Conservation (phyloP, 2,329 filamentous ascomycete genomes). For the Alternaria ventricosa region DNA sequence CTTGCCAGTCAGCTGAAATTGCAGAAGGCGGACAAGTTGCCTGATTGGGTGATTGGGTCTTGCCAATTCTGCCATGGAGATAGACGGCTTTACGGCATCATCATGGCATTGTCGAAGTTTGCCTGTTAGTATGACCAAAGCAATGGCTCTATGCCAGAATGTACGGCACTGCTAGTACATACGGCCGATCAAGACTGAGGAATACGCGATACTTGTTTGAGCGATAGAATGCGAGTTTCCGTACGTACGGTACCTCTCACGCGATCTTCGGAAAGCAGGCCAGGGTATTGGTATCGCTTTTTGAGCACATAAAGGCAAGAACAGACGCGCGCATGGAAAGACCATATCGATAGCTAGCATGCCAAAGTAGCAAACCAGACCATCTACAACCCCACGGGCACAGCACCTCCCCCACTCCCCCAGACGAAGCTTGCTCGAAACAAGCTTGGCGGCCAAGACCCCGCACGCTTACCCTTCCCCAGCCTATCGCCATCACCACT, state of each 20-base stretch:
- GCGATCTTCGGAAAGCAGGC: background rate
- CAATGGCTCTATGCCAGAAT: background rate
- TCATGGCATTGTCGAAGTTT: background rate
- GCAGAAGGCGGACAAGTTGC: background rate
- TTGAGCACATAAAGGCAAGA: background rate
- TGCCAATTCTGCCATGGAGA: background rate
- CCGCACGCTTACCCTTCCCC: background rate
- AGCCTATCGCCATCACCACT: constrained; percentile 1
- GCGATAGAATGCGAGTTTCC: constrained; percentile 5
- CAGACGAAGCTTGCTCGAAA: constrained; percentile 23
- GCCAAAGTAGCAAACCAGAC: background rate
- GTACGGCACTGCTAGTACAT: background rate
- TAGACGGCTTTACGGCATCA: background rate
- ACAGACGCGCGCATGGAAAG: background rate
- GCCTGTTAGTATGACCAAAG: background rate
- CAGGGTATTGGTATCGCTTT: background rate
- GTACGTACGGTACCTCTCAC: background rate
- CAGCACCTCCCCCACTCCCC: constrained; percentile 1
- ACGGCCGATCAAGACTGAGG: background rate
- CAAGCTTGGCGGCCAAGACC: constrained; percentile 18
- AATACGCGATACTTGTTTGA: constrained; percentile 1
- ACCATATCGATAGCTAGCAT: background rate
- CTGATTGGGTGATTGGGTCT: background rate
- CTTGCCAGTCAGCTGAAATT: background rate
- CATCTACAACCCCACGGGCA: background rate